These are phyloP conservation scores for Coniferiporia weirii DNA, from an alignment of 1,284 basidiomycete species.

Conservation along the genomic window DNA sequence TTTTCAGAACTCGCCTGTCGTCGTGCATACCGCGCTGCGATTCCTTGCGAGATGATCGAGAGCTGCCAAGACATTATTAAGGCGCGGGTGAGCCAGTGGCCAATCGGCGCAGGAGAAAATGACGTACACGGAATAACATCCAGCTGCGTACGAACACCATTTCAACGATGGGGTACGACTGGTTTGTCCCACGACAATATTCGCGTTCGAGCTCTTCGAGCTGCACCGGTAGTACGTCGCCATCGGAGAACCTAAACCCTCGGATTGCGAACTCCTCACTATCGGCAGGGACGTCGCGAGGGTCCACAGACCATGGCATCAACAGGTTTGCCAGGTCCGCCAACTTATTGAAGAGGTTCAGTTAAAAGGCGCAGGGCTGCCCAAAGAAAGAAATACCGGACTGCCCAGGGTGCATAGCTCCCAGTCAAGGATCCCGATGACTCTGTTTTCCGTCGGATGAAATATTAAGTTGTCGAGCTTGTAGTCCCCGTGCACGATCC, in stretches of 20 bases:
- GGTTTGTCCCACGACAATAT: conserved; percentile 60
- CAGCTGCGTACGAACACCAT: conserved; percentile 81
- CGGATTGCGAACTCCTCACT: conserved; percentile 22
- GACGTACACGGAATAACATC: conserved; percentile 78
- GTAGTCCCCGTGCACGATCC: conserved; percentile 93
- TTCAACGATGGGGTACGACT: conserved; percentile 66
- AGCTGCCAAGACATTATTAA: conserved; percentile 39
- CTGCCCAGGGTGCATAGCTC: conserved; percentile 91
- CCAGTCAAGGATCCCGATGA: conserved; percentile 96
- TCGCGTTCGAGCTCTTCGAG: conserved; percentile 71
- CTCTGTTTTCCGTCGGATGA: conserved; percentile 85
- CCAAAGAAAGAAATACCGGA: conserved; percentile 40
- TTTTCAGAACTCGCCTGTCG: conserved; percentile 84
- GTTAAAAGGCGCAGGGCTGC: neutral
- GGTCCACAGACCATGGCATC: conserved; percentile 74
- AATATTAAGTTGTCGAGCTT: conserved; percentile 96
- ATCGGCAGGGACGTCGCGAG: conserved; percentile 32
- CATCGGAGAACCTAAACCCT: conserved; percentile 58
- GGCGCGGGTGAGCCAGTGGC: neutral
- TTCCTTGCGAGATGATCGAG: conserved; percentile 88
- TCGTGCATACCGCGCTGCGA: conserved; percentile 81
- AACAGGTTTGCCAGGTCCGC: conserved; percentile 92
- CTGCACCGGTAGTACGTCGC: conserved; percentile 59
- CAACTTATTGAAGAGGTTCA: conserved; percentile 43
- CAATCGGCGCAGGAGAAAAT: neutral